phyloP scores from a whole-genome alignment of 2,329 filamentous ascomycete genomes.

The Myriosclerotinia duriaeana region DNA sequence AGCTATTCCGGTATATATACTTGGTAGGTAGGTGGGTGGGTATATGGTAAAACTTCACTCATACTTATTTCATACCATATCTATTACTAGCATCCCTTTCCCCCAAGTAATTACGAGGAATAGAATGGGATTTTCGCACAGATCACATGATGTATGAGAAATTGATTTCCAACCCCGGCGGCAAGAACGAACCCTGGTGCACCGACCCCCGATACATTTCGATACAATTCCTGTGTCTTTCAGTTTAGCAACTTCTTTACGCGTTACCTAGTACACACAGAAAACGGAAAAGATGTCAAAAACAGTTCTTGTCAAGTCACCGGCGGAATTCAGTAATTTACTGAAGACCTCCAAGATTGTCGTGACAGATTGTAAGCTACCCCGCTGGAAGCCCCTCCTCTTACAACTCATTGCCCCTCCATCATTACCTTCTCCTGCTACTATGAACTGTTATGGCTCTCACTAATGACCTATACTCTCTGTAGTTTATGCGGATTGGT shows the following conservation, averaged over 20 bases:
- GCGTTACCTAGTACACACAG: too few relatives aligned
- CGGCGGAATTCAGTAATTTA: conserved; percentile 64
- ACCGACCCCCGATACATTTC: neutral
- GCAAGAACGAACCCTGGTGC: conserved; percentile 13
- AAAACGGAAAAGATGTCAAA: conserved; percentile 38
- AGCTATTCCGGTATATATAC: neutral
- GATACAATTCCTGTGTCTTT: neutral
- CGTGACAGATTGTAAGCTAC: conserved; percentile 78
- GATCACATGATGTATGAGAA: conserved; percentile 6
- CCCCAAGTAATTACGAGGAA: neutral
- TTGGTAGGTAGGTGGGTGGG: too few relatives aligned
- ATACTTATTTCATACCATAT: neutral
- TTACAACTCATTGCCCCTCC: conserved; percentile 30
- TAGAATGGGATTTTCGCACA: neutral
- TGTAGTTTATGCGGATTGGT: conserved; percentile 85
- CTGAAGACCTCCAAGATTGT: conserved; percentile 75
- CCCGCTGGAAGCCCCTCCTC: conserved; percentile 21
- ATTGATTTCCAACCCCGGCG: conserved; percentile 8
- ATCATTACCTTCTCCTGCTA: conserved; percentile 30
- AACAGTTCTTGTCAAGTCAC: conserved; percentile 51
- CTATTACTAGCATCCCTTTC: neutral
- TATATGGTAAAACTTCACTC: neutral
- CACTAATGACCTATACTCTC: conserved; percentile 23
- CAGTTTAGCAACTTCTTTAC: conserved; percentile 9
- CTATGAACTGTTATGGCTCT: conserved; percentile 17